Evolutionary conservation across 805 yeast genomes (phyloP).

Genomic region (Zygoascus biomembranicola): DNA sequence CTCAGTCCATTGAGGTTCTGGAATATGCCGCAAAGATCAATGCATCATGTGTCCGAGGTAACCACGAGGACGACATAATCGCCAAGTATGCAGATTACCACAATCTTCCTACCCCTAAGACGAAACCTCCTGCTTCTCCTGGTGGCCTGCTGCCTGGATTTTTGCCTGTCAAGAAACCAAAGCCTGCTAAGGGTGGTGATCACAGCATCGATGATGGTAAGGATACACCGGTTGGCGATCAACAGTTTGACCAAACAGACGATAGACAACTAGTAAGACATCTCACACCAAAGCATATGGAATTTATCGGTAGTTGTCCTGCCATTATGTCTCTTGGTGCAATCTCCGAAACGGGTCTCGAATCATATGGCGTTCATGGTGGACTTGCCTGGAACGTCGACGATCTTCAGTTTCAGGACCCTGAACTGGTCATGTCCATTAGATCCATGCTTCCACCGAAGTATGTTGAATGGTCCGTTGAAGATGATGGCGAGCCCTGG

Average conservation of each 20-base stretch:
- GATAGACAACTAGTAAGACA: constrained; percentile 39
- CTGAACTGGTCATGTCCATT: constrained; percentile 59
- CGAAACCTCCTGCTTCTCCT: neutral
- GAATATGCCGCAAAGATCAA: constrained; percentile 52
- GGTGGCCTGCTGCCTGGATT: neutral
- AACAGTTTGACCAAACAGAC: constrained; percentile 6
- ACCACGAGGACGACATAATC: constrained; percentile 73
- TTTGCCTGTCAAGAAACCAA: neutral
- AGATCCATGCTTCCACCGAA: constrained; percentile 59
- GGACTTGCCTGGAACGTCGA: constrained; percentile 64
- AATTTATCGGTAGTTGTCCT: constrained; percentile 54
- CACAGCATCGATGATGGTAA: neutral
- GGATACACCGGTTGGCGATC: neutral
- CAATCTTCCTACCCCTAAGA: constrained; percentile 31
- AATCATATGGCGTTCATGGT: constrained; percentile 68
- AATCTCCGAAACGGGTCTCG: constrained; percentile 31
- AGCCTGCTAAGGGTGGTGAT: neutral
- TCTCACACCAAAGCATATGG: constrained; percentile 51
- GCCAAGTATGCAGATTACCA: constrained; percentile 57
- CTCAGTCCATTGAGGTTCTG: constrained; percentile 59
- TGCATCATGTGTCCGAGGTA: constrained; percentile 75
- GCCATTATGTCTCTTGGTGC: constrained; percentile 55
- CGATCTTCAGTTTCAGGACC: constrained; percentile 46
- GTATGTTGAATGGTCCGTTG: constrained; percentile 50
- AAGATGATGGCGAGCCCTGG: constrained; percentile 43